Percentiles rank a stretch among this genome's conserved stretches.
Conservation (phyloP, 306 rosid genomes). For the Fragaria iinumae region DNA sequence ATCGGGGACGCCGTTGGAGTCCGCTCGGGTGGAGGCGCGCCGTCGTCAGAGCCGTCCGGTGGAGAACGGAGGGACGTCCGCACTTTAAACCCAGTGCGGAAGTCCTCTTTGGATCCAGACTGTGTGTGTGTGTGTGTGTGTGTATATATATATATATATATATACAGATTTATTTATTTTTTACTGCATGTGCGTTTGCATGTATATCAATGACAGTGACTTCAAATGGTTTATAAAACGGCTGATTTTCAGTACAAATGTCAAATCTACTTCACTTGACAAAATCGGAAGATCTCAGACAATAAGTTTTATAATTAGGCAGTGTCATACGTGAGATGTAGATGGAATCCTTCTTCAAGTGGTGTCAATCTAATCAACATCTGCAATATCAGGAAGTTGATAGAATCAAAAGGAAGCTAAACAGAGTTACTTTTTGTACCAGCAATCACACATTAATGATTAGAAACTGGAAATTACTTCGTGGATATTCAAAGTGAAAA, state of each 20-base stretch:
- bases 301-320: slow-evolving; percentile 15
- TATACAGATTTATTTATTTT: background rate
- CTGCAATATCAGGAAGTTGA: slow-evolving; percentile 47
- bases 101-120: too few species aligned
- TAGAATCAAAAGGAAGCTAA: background rate
- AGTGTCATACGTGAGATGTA: slow-evolving; percentile 70
- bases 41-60: too few species aligned
- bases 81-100: too few species aligned
- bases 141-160: background rate
- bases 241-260: slow-evolving; percentile 2
- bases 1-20: too few species aligned
- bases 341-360: slow-evolving; percentile 74
- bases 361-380: slow-evolving; percentile 58
- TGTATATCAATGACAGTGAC: background rate
- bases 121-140: too few species aligned
- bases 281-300: background rate
- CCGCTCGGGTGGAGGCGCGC: too few species aligned
- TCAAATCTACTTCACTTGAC: slow-evolving; percentile 24
- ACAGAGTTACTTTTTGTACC: slow-evolving; percentile 8
- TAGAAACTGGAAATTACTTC: slow-evolving; percentile 39
- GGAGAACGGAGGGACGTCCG: too few species aligned
- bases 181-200: background rate
- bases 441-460: slow-evolving; percentile 20
- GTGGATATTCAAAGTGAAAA: slow-evolving; percentile 39
- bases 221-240: slow-evolving; percentile 7